These are phyloP conservation scores for Hibiscus syriacus DNA, from an alignment of 345 rosid species.

Conservation along the genomic window DNA sequence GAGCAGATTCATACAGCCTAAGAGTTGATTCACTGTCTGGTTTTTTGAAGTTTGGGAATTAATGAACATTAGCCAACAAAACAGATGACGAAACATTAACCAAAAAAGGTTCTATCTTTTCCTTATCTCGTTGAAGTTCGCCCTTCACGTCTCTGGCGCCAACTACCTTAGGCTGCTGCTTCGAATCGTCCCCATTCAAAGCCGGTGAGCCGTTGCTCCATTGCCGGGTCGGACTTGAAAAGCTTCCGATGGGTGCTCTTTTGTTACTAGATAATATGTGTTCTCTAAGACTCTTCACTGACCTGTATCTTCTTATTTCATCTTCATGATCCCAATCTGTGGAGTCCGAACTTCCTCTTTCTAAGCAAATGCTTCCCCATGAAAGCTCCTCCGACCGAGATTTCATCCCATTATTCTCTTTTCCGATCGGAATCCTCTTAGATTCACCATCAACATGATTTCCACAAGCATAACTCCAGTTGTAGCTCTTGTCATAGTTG, in stretches of 20 bases:
- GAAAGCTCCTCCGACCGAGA: slow-evolving; percentile 49
- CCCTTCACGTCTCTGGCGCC: slow-evolving; percentile 16
- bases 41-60: slow-evolving; percentile 10
- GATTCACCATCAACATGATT: slow-evolving; percentile 24
- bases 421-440: slow-evolving; percentile 29
- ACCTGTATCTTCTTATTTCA: slow-evolving; percentile 36
- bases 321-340: slow-evolving; percentile 25
- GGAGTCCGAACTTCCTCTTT: slow-evolving; percentile 22
- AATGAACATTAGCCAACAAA: background rate
- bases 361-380: slow-evolving; percentile 55
- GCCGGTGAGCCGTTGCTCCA: slow-evolving; percentile 17
- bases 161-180: background rate
- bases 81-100: background rate
- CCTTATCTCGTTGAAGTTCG: slow-evolving; percentile 19
- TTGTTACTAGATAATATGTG: slow-evolving; percentile 35
- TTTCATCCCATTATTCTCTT: slow-evolving; percentile 40
- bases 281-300: slow-evolving; percentile 47
- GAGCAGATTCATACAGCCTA: background rate
- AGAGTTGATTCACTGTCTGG: slow-evolving; percentile 5
- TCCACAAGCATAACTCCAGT: slow-evolving; percentile 71
- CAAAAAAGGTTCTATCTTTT: too few species aligned
- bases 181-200: slow-evolving; percentile 12
- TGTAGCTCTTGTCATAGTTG: slow-evolving; percentile 47
- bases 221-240: slow-evolving; percentile 29
- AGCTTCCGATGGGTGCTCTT: slow-evolving; percentile 15